Base-by-base conservation (phyloP, 2,329 filamentous ascomycete genomes). In the Pseudocercospora macadamiae region DNA sequence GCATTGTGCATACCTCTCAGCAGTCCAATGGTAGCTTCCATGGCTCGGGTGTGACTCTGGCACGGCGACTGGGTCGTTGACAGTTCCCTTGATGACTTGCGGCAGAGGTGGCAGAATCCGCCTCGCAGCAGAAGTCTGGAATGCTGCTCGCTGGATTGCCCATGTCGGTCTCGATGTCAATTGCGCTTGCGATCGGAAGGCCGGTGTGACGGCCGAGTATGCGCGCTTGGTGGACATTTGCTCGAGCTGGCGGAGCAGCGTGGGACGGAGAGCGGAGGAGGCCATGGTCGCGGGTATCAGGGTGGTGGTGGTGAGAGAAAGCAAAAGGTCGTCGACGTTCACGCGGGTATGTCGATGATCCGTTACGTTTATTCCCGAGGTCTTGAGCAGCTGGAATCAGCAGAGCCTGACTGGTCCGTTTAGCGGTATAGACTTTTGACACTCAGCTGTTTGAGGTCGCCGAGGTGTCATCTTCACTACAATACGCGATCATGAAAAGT, bases 11-110 rank as follows among this genome's bases (percentile, higher is more conserved):
- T 73, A 86, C 83, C 86, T 82, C 83, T 99, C 95, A 72, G 96
- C 96, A 61, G 89, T 90, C 95, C 95, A 99, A 85, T 99, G 95
- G 82, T 97, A 99, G 77, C 90, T 96, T 70, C 95, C 95, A 80
- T 99, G 91, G 56, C 86, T 81, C 39, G 93, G 87, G 68, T 84
- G 86, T 54, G 90, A 79, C 19, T 84, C 74, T 45, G 92, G 93
- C 21, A 96, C 77, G 36, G 85, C 86, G 28, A 85, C 89, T 56
- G 95, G 86, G 72, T 97, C 93, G 79, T 99, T 99, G 74, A 93
- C 91, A 89, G 71, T 63, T 61, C 71, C 71, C 30, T 64, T 48
- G 51, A 74, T 69, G 48, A 63, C 66, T 60, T 74, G 95, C 71
- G 93, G 92, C 66, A 89, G 85, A 56, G 92, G 88, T 60, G 93